Base-by-base conservation (phyloP, 371 early-diverging fungal genomes). In the Apophysomyces sp. region DNA sequence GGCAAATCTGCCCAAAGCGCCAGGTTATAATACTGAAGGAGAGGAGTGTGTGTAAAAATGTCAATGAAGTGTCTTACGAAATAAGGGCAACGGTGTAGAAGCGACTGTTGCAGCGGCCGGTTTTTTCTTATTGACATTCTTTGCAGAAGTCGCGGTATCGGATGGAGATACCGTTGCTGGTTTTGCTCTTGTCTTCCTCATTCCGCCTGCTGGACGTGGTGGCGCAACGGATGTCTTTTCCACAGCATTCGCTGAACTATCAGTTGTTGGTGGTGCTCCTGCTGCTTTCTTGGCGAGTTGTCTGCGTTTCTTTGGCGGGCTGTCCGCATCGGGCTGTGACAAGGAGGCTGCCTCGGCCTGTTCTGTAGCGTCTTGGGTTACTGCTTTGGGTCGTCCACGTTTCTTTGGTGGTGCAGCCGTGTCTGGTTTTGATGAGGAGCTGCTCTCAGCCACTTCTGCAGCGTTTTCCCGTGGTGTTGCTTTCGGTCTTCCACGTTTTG, bases 61-160 rank as follows among this genome's bases (percentile, higher is more conserved):
- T 5, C 28, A 37, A 34, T 7, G 2, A 37, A 37, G n/a, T 3
- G n/a, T 37, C 60, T 52, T 52, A 60, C 60, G 4, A 13, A 39
- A 24, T 27, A 60, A 36, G 34, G 52, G 54, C 26, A 60, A 36
- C 27, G 52, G 52, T 52, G 21, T 30, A 29, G 40, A 34, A 34
- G 11, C 34, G 49, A 8, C 18, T 21, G 9, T 21, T 21, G 5
- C 24, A 44, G 18, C 9, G n/a, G 49, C 21, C 4, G 21, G 4
- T 7, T 8, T n/a, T 2, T 13, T 44, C 49, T 44, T 44, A 21
- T 21, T 44, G 24, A 21, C 11, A 21, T 21, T 44, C 11, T 44
- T 44, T n/a, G 21, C 8, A 7, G 49, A 21, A 21, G 18, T 15
- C 9, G 18, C 9, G 44, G 0, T 4, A 18, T 8, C 18, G 15